A percentile compares a stretch with the other conserved stretches of the same genome.
Conservation (phyloP, 805 yeast species). For the Yarrowia divulgata region DNA sequence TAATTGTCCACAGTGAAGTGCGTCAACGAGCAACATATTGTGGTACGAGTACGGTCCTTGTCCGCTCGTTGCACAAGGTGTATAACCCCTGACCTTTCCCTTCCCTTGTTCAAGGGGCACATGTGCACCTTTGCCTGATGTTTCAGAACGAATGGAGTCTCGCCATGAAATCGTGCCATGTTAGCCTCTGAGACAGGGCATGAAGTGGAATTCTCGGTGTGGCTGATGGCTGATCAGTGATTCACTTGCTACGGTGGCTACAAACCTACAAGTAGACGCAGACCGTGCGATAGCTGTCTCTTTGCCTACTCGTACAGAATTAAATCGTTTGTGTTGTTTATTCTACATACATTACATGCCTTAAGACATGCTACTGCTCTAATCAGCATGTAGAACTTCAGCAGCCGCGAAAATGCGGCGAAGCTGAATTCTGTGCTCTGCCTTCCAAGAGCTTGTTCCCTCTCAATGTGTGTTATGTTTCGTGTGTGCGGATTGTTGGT, state of each 20-base stretch:
- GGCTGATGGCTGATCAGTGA: neutral
- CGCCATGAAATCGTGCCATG: neutral
- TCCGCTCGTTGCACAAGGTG: neutral
- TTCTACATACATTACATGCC: conserved; percentile 26
- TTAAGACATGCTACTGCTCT: conserved; percentile 7
- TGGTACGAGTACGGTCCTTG: neutral
- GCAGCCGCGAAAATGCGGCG: conserved; percentile 1
- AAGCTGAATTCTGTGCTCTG: conserved; percentile 4
- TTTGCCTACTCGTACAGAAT: neutral
- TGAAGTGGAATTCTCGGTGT: neutral
- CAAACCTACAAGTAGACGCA: neutral
- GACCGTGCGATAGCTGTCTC: too few species aligned
- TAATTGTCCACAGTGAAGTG: conserved; percentile 5
- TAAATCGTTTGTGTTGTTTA: neutral
- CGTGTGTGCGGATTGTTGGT: conserved; percentile 20
- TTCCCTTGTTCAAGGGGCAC: conserved; percentile 11
- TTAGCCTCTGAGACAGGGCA: conserved; percentile 13
- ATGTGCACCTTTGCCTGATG: conserved; percentile 14
- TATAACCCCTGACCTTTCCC: neutral
- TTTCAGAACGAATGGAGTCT: neutral
- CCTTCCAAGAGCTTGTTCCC: neutral
- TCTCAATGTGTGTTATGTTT: neutral
- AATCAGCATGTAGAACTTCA: conserved; percentile 4
- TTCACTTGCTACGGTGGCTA: neutral
- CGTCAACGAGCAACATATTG: neutral